Evolutionary conservation across 1,139 yeast species (phyloP).

Genomic region (Hansenula lynferdii): DNA sequence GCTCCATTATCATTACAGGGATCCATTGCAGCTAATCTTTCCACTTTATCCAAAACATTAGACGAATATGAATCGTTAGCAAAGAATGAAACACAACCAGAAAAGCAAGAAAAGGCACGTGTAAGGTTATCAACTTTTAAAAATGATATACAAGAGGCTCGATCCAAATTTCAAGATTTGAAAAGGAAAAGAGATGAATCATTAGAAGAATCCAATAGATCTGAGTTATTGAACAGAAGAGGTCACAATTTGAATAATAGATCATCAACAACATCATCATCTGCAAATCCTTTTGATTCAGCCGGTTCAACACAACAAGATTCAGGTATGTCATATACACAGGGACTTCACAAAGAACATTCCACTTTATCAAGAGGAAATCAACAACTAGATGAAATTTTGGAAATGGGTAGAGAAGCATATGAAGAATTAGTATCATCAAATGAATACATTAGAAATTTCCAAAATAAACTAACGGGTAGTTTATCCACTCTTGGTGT

Average conservation of each 20-base stretch:
- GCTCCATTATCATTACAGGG: conserved; percentile 73
- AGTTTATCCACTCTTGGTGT: conserved; percentile 81
- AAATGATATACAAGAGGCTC: conserved; percentile 51
- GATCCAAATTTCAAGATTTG: conserved; percentile 54
- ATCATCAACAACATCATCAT: conserved; percentile 13
- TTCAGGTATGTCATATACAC: conserved; percentile 42
- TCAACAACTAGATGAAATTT: conserved; percentile 79
- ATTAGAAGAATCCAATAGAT: conserved; percentile 46
- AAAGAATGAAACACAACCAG: conserved; percentile 53
- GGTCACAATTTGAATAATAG: conserved; percentile 24
- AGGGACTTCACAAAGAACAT: conserved; percentile 67
- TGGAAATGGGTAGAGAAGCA: conserved; percentile 86
- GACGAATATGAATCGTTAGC: conserved; percentile 70
- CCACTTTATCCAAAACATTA: conserved; percentile 70
- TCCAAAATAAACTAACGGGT: conserved; percentile 62
- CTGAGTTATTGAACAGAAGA: conserved; percentile 49
- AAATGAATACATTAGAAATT: conserved; percentile 59
- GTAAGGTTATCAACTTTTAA: conserved; percentile 58
- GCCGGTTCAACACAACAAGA: conserved; percentile 16
- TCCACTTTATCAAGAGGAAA: conserved; percentile 66
- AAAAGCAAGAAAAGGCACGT: conserved; percentile 57
- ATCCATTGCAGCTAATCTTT: conserved; percentile 79
- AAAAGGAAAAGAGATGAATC: conserved; percentile 62
- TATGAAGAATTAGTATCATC: conserved; percentile 86
- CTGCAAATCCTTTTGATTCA: conserved; percentile 26